Evolutionary conservation across 345 rosid species (phyloP).

Genomic region (Citrus reticulata): DNA sequence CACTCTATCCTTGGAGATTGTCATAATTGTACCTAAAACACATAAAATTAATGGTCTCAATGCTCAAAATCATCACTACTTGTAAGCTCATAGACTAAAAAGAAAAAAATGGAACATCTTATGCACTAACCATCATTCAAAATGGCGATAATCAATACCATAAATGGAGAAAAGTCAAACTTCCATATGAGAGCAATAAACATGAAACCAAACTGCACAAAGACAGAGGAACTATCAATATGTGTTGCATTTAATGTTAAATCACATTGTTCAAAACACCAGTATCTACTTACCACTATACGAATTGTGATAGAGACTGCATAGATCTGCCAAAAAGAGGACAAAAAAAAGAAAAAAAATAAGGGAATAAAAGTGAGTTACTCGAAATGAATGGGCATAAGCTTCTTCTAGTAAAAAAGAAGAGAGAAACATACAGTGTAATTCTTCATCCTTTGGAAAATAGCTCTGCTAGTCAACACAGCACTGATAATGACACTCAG

Average conservation of each 20-base stretch:
- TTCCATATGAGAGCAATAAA: conserved; percentile 83
- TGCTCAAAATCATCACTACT: not conserved
- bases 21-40: conserved; percentile 80
- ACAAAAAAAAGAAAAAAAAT: not conserved
- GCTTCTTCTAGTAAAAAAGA: not conserved
- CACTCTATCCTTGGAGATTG: conserved; percentile 87
- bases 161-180: conserved; percentile 89
- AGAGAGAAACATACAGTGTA: conserved; percentile 51
- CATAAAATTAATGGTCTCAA: not conserved
- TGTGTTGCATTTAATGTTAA: not conserved
- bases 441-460: conserved; percentile 96
- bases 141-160: conserved; percentile 94
- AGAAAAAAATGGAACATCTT: not conserved
- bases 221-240: not conserved
- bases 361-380: not conserved
- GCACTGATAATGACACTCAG: conserved; percentile 91
- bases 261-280: conserved; percentile 8
- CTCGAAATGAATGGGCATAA: not conserved
- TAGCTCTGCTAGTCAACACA: conserved; percentile 80
- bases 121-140: conserved; percentile 73
- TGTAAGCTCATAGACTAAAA: not conserved
- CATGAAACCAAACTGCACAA: conserved; percentile 78
- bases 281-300: conserved; percentile 57
- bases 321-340: conserved; percentile 49
- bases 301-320: conserved; percentile 97